Base-by-base conservation (phyloP, 2,329 filamentous ascomycete species). In the Aspergillus jensenii region DNA sequence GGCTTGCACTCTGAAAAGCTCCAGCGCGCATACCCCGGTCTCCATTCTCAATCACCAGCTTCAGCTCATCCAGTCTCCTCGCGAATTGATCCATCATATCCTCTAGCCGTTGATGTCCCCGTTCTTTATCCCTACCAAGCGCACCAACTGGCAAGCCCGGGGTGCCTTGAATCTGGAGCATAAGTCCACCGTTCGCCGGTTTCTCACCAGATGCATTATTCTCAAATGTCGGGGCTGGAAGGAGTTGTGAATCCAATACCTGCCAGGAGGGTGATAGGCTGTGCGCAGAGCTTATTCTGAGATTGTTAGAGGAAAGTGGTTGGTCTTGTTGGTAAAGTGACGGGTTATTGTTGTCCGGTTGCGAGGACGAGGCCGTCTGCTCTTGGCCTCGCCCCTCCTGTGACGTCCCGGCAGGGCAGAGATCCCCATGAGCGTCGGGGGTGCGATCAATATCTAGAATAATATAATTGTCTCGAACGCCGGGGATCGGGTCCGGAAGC, bases 221-320 rank as follows among this genome's bases (percentile, higher is more conserved):
- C 44, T 84, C 84, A 70, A 86, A 89, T 2, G 84, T 88, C 1
- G 88, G 88, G 15, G 88, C 87, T 9, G 79, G 78, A 7, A 78
- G 76, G 9, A 89, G 74, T 9, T 75, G 75, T 0, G 82, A 81
- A 15, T 76, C 75, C 35, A 85, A 76, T 14, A 88, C 80, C 66
- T 89, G 86, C 87, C 93, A 98, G 50, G 88, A 84, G 0, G 87
- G 78, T 8, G 86, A 89, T 12, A 97, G 77, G 61, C 88, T 92
- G 43, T 89, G 86, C 1, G 90, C 89, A 56, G 85, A 86, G 0
- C 84, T 78, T 1, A 98, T 84, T 1, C 75, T 78, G 54, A 75
- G 78, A 88, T 70, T 55, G 17, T 11, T 8, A 11, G 56, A 21
- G 4, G 23, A 14, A 12, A 11, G 15, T 8, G 39, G 21, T 31